A percentile compares a stretch with the other conserved stretches of the same genome.
Evolutionary conservation across 441 rosid species (phyloP).

Genomic region (Populus hybrid): DNA sequence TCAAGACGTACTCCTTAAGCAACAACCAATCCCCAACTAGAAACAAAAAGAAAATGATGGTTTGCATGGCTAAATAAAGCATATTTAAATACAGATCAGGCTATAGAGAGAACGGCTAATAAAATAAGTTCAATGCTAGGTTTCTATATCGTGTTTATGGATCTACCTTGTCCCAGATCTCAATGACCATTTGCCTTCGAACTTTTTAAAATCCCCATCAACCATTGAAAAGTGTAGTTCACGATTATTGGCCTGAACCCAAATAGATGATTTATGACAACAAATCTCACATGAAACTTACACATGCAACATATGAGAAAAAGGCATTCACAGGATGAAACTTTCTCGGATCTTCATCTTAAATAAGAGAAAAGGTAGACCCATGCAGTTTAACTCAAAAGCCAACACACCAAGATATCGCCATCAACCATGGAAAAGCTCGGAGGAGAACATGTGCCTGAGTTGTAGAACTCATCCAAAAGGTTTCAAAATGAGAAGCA

Average conservation of each 20-base stretch:
- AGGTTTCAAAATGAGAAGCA: not conserved
- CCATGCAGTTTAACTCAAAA: not conserved
- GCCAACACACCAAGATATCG: not conserved
- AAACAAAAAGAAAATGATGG: not conserved
- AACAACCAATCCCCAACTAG: not conserved
- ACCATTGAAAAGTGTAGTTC: constrained; percentile 93
- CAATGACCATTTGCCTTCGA: constrained; percentile 93
- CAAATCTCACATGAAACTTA: constrained; percentile 4
- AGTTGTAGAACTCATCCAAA: not conserved
- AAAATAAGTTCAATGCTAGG: constrained; percentile 9
- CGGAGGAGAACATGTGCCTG: not conserved
- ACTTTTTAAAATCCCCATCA: constrained; percentile 98
- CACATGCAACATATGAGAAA: not conserved
- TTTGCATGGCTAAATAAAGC: not conserved
- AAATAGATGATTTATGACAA: constrained; percentile 1
- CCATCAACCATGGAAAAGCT: not conserved
- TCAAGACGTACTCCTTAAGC: not conserved
- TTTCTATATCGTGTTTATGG: constrained; percentile 7
- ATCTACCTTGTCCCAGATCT: constrained; percentile 68
- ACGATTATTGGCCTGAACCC: constrained; percentile 54
- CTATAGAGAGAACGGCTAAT: not conserved
- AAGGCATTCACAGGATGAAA: not conserved
- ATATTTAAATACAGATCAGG: not conserved
- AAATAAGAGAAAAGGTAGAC: not conserved
- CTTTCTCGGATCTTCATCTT: not conserved